These are phyloP conservation scores for Pyrenula aspistea DNA, from an alignment of 495 filamentous ascomycete species.

Conservation along the genomic window DNA sequence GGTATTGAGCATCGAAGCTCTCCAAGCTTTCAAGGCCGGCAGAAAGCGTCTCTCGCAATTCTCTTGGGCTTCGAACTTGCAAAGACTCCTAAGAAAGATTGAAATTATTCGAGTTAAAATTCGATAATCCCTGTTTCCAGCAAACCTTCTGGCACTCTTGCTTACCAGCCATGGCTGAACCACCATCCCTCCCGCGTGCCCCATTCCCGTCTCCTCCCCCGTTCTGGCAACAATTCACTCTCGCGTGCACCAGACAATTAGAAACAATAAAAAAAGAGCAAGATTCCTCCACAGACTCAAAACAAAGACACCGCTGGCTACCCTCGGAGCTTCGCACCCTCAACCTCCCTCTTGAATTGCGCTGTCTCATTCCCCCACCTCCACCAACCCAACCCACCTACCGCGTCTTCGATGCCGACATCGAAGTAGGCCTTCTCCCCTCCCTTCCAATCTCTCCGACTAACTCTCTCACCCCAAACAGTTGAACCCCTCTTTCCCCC, in stretches of 20 bases:
- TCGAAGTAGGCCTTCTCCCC: slow-evolving; percentile 1
- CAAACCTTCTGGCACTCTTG: neutral
- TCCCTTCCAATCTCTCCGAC: slow-evolving; percentile 4
- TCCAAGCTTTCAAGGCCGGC: no score
- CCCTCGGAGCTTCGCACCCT: slow-evolving; percentile 40
- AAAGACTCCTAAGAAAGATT: no score
- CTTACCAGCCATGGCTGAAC: slow-evolving; percentile 34
- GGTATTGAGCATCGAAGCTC: no score
- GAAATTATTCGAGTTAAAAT: no score
- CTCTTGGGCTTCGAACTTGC: no score
- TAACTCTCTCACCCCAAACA: slow-evolving; percentile 5
- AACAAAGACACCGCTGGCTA: slow-evolving; percentile 25
- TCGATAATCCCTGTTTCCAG: no score
- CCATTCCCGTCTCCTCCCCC: slow-evolving; percentile 76
- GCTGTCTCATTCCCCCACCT: slow-evolving; percentile 68
- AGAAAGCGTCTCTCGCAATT: no score
- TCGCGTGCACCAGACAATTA: slow-evolving; percentile 59
- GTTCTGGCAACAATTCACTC: slow-evolving; percentile 82
- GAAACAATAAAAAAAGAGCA: slow-evolving; percentile 34
- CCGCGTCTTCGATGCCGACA: slow-evolving; percentile 54
- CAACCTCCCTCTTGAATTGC: slow-evolving; percentile 57
- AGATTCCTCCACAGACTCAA: slow-evolving; percentile 10
- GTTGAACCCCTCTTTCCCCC: slow-evolving; percentile 51
- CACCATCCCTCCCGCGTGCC: slow-evolving; percentile 35
- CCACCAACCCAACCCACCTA: slow-evolving; percentile 61